phyloP scores from a whole-genome alignment of 1,284 basidiomycete genomes.

The Spongiforma sp. region DNA sequence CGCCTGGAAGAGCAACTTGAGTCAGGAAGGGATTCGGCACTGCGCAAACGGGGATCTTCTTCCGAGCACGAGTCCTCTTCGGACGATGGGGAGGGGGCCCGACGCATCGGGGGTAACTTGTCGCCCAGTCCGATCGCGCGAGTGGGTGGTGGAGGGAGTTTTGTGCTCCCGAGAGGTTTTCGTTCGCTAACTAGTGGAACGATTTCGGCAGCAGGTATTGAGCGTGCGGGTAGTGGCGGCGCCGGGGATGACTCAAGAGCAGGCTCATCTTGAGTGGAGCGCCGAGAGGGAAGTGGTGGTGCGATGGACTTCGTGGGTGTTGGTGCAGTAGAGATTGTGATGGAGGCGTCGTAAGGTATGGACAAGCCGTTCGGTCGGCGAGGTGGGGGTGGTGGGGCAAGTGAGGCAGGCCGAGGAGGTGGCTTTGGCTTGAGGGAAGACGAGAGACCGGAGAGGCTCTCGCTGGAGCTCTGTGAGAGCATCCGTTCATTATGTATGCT shows the following conservation, averaged over 20 bases:
- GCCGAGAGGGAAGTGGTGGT: slow-evolving; percentile 36
- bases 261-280: slow-evolving; percentile 12
- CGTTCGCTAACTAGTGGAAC: slow-evolving; percentile 42
- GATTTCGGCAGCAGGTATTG: slow-evolving; percentile 7
- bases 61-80: slow-evolving; percentile 63
- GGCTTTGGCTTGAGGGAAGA: slow-evolving; percentile 25
- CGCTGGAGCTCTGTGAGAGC: slow-evolving; percentile 28
- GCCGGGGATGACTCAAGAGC: slow-evolving; percentile 15
- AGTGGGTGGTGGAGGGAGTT: slow-evolving; percentile 71
- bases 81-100: slow-evolving; percentile 50
- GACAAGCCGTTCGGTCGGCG: slow-evolving; percentile 15
- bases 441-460: slow-evolving; percentile 18
- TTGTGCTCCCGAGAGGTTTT: slow-evolving; percentile 50
- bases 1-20: slow-evolving; percentile 81
- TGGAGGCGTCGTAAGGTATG: not conserved
- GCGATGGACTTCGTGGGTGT: slow-evolving; percentile 19
- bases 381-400: slow-evolving; percentile 27
- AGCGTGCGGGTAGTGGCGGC: slow-evolving; percentile 35
- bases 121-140: slow-evolving; percentile 71
- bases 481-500: slow-evolving; percentile 10
- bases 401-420: slow-evolving; percentile 23
- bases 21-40: slow-evolving; percentile 78
- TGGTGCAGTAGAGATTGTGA: not conserved
- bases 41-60: slow-evolving; percentile 44
- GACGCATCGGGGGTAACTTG: slow-evolving; percentile 68